phyloP scores from a whole-genome alignment of 164 flowering plant genomes.

The Amborella trichopoda region DNA sequence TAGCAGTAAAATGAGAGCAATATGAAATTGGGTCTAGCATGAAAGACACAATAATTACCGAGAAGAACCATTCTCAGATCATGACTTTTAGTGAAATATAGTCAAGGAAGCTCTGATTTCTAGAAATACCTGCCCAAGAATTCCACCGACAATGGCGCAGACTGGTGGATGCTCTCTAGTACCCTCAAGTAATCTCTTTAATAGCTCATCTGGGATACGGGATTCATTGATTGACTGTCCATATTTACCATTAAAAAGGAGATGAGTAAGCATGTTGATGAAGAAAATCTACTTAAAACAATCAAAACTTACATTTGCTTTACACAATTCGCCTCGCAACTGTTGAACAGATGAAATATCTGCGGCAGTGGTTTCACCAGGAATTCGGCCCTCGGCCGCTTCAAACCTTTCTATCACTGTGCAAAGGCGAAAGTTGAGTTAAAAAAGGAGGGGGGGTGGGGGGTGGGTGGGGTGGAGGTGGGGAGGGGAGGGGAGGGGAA shows the following conservation, averaged over 20 bases:
- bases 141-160: constrained; percentile 85
- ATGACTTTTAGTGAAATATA: no score
- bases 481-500: no score
- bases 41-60: no score
- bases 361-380: constrained; percentile 45
- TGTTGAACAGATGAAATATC: constrained; percentile 64
- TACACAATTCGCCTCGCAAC: constrained; percentile 63
- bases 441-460: no score
- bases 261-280: neutral
- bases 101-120: no score
- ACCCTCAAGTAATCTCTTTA: constrained; percentile 50
- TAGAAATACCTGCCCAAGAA: constrained; percentile 77
- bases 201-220: constrained; percentile 54
- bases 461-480: no score
- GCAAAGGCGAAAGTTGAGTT: constrained; percentile 8
- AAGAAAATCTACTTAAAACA: neutral
- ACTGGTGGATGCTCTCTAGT: constrained; percentile 79
- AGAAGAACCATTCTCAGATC: no score
- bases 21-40: no score
- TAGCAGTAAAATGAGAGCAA: no score
- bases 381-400: constrained; percentile 40
- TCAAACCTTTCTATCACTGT: constrained; percentile 81
- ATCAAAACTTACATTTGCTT: constrained; percentile 30
- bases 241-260: constrained; percentile 1
- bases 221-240: constrained; percentile 60